These are phyloP conservation scores for Colletotrichum melonis DNA, from an alignment of 2,329 filamentous ascomycete genomes.

Conservation along the genomic window DNA sequence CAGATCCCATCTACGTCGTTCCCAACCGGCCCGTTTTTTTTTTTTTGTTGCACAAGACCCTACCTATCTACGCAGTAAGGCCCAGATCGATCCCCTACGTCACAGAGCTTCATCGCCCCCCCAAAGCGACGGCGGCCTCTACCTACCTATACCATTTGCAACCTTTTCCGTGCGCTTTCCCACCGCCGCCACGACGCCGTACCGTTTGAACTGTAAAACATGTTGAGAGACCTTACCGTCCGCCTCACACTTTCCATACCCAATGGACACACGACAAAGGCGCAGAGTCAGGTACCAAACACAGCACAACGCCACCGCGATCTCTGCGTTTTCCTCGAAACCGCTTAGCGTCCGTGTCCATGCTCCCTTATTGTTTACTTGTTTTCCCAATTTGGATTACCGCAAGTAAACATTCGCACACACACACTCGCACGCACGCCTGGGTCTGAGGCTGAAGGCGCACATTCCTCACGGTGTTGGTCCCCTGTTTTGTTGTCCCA, in stretches of 20 bases:
- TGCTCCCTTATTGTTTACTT: neutral
- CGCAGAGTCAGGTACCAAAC: neutral
- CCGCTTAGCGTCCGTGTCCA: neutral
- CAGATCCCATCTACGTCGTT: too few species aligned
- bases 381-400: neutral
- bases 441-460: too few species aligned
- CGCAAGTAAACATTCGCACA: neutral
- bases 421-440: too few species aligned
- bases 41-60: neutral
- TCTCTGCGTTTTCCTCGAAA: neutral
- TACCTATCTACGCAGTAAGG: too few species aligned
- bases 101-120: neutral
- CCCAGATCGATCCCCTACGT: neutral
- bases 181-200: neutral
- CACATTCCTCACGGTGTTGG: neutral
- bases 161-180: neutral
- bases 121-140: too few species aligned
- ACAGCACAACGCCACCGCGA: neutral
- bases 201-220: constrained; percentile 17
- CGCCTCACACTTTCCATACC: neutral
- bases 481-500: neutral
- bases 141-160: too few species aligned
- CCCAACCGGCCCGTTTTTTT: constrained; percentile 22
- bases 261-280: neutral
- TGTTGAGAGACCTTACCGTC: neutral